phyloP scores from a whole-genome alignment of 2,329 filamentous ascomycete species.

The Rutstroemia sp. region DNA sequence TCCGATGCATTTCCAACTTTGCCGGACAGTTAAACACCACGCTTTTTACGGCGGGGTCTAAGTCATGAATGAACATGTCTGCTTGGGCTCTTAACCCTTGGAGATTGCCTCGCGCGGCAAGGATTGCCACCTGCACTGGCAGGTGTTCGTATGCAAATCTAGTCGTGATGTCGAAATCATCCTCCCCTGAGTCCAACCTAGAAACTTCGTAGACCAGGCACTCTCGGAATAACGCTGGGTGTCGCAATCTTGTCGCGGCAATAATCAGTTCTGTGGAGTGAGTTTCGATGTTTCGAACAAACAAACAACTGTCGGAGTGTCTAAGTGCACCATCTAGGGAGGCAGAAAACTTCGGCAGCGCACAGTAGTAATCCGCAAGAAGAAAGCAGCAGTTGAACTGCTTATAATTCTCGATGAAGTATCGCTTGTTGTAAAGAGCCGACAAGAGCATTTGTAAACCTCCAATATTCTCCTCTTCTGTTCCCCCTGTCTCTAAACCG shows the following conservation, averaged over 20 bases:
- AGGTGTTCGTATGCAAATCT: neutral
- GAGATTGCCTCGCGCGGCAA: too few species aligned
- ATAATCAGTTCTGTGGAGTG: neutral
- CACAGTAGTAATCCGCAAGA: neutral
- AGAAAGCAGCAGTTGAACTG: neutral
- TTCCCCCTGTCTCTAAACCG: neutral
- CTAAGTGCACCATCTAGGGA: neutral
- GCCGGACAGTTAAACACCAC: too few species aligned
- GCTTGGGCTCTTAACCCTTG: too few species aligned
- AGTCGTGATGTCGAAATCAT: neutral
- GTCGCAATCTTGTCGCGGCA: neutral
- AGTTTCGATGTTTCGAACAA: neutral
- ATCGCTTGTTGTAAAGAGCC: neutral
- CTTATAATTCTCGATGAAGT: neutral
- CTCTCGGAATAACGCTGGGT: slow-evolving; percentile 7
- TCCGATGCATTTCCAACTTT: too few species aligned
- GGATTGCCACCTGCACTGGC: too few species aligned
- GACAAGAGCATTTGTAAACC: neutral
- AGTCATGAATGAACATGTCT: too few species aligned
- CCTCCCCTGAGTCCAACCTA: neutral
- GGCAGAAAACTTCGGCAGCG: neutral
- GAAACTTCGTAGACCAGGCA: neutral
- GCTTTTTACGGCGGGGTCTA: too few species aligned
- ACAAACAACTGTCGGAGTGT: too few species aligned
- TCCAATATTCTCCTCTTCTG: neutral